Base-by-base conservation (phyloP, 2,329 filamentous ascomycete species). In the Colletotrichum aenigma region DNA sequence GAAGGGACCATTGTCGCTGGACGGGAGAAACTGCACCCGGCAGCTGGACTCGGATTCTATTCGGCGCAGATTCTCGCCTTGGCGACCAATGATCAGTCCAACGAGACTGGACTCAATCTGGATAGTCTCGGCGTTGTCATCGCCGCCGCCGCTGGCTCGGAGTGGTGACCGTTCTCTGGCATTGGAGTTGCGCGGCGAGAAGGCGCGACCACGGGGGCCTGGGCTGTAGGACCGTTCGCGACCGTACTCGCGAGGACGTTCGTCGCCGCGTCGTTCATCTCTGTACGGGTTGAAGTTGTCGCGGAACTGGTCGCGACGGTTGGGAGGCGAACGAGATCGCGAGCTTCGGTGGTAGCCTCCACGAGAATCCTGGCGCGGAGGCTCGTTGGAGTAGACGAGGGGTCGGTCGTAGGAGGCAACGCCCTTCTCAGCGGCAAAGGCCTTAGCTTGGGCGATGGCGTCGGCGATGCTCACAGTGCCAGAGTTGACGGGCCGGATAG, bases 31-130 rank as follows among this genome's bases (percentile, higher is more conserved):
- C 85, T 98, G 96, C 30, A 98, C 95, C 75, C 96, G 91, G 79
- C 95, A 96, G 70, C 92, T 92, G 64, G 94, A 95, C 80, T 97
- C 95, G 61, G 91, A 88, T 84, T 98, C 96, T 78, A 98, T 95
- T 74, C 95, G 93, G 79, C 95, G 90, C 58, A 98, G 87, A 80
- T 97, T 98, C 86, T 98, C 96, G 79, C 96, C 96, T 81, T 96
- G 94, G 76, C 96, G 92, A 69, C 96, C 96, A 82, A 98, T 98
- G 81, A 98, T 97, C 38, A 98, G 88, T 56, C 96, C 96, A 67
- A 98, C 96, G 64, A 98, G 89, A 80, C 93, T 94, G 26, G 95
- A 95, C 82, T 98, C 95, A 81, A 98, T 95, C 80, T 94, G 91
- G 79, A 98, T 96, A 28, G 93, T 94, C 86, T 98, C 96, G 28